phyloP scores from a whole-genome alignment of 1,284 basidiomycete genomes.

The Trichosporon sp. region DNA sequence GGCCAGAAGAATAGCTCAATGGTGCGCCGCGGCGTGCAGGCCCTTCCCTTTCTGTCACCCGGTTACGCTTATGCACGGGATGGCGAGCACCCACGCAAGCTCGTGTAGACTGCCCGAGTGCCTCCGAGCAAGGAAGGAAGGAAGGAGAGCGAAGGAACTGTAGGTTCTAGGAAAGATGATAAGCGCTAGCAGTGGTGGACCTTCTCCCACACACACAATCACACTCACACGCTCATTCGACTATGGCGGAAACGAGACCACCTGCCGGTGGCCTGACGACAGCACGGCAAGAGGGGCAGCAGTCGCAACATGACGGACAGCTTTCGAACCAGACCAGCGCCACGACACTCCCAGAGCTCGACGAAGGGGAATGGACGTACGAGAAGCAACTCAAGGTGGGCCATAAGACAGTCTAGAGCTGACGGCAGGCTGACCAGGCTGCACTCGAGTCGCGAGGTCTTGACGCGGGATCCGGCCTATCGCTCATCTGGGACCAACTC shows the following conservation, averaged over 20 bases:
- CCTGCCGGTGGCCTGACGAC: neutral
- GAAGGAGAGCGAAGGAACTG: neutral
- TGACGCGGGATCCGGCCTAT: conserved; percentile 31
- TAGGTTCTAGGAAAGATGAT: neutral
- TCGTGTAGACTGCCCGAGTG: neutral
- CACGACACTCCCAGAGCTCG: neutral
- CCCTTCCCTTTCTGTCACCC: neutral
- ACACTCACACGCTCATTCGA: neutral
- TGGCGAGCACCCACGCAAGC: too few relatives aligned
- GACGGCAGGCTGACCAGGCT: neutral
- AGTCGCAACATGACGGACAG: neutral
- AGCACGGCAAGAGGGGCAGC: neutral
- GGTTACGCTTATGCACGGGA: neutral
- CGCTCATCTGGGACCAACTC: conserved; percentile 41
- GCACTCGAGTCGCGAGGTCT: neutral
- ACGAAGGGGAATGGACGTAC: neutral
- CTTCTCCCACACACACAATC: neutral
- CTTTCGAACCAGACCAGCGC: neutral
- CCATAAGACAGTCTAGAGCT: too few relatives aligned
- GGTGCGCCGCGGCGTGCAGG: neutral
- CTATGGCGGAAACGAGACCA: neutral
- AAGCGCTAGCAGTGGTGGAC: neutral
- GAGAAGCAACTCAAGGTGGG: neutral
- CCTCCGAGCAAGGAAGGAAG: neutral
- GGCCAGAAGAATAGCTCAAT: neutral